Percentiles rank a stretch among this genome's conserved stretches.
Evolutionary conservation across 768 basidiomycete genomes (phyloP).

Genomic region (Boletus sensibilis): DNA sequence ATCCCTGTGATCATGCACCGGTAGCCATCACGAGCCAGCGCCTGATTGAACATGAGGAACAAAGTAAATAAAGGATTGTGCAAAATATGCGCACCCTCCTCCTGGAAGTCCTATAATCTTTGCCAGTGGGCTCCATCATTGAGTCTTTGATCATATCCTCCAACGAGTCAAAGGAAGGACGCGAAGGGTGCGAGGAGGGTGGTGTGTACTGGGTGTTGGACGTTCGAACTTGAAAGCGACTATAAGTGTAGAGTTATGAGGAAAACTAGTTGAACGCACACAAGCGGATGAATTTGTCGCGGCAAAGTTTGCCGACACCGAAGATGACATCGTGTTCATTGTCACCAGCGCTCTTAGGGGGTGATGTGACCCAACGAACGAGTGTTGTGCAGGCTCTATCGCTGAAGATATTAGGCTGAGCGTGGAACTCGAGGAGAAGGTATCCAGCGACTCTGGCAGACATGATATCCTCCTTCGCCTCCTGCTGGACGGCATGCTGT

Average conservation of each 20-base stretch:
- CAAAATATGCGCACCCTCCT: not conserved
- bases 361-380: not conserved
- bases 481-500: not conserved
- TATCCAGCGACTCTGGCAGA: not conserved
- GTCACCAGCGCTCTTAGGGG: not conserved
- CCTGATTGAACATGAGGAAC: not conserved
- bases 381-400: not conserved
- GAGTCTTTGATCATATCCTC: not conserved
- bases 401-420: not conserved
- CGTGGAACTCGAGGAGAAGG: not conserved
- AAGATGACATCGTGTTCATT: not conserved
- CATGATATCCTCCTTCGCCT: not conserved
- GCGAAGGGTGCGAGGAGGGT: not conserved
- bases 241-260: not conserved
- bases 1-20: not conserved
- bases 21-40: not conserved
- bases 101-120: not conserved
- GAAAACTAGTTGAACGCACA: not conserved
- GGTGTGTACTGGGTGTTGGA: not conserved
- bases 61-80: too few species aligned
- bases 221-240: not conserved
- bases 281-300: not conserved
- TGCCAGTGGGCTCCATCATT: not conserved
- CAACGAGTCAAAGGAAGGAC: not conserved
- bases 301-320: not conserved